Evolutionary conservation across 2,329 filamentous ascomycete species (phyloP), one percentile per base, ranked within the genome.

Genomic region (Claviceps arundinis): DNA sequence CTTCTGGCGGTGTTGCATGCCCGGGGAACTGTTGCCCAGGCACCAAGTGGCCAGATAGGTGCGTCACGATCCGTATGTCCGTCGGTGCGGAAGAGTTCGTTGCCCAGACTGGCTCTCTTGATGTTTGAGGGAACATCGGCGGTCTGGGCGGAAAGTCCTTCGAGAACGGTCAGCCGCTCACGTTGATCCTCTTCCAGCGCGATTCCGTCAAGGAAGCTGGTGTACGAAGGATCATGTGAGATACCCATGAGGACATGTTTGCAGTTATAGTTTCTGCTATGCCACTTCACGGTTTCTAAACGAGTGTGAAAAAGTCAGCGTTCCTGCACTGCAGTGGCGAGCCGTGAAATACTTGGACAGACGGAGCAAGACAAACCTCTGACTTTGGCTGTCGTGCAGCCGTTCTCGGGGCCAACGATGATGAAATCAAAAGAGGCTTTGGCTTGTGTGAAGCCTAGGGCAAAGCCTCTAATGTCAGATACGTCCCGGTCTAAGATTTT

Each of bases 341-440:
- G 17, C 17, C 17, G 17, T 11, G 26, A 30, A 30, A 30, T 48
- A 14, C 11, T 26, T 47, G 34, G 22, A 7, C 11, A 22, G 7
- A 19, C 13, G 13, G 22, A 9, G 6, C 5, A 22, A 45, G 37
- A 50, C 48, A 17, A 50, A 80, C 78, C 78, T 71, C 73, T 75
- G 57, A 84, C 76, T 63, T 84, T 84, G 47, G 72, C 73, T 60
- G 80, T 77, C 7, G 76, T 74, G 48, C 75, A 70, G 58, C 82
- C 78, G 61, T 80, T 81, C 45, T 74, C 74, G 57, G 73, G 66
- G 37, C 80, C 80, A 50, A 84, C 73, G 59, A 84, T 80, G 53
- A 83, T 68, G 67, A 82, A 84, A 62, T 84, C 78, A 67, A 83
- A 82, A 11, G 73, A 74, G 9, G 77, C 70, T 56, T 74, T 74